Evolutionary conservation across 2,329 filamentous ascomycete species (phyloP).

Genomic region (Cladosporium sphaerospermum): DNA sequence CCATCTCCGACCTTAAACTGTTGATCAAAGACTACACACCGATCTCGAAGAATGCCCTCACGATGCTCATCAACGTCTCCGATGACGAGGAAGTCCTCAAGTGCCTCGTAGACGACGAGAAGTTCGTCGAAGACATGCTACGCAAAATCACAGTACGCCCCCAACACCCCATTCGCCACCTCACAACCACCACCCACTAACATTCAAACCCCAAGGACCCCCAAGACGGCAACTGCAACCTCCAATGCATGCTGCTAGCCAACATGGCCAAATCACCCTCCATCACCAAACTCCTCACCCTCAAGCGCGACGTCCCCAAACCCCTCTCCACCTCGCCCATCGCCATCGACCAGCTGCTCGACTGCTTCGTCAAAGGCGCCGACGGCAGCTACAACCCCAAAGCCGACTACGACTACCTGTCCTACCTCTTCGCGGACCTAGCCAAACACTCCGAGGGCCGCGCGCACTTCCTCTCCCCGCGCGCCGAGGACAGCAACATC

Average conservation of each 20-base stretch:
- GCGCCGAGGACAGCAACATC: slow-evolving; percentile 67
- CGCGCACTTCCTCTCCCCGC: slow-evolving; percentile 47
- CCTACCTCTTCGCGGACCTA: slow-evolving; percentile 90
- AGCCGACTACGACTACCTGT: slow-evolving; percentile 85
- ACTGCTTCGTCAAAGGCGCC: slow-evolving; percentile 91
- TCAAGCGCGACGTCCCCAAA: slow-evolving; percentile 63
- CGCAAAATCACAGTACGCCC: slow-evolving; percentile 66
- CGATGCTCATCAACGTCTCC: slow-evolving; percentile 80
- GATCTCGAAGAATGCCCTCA: slow-evolving; percentile 89
- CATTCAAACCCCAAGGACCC: slow-evolving; percentile 46
- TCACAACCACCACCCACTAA: neutral
- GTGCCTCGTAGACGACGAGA: slow-evolving; percentile 67
- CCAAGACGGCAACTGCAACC: slow-evolving; percentile 74
- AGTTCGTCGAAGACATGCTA: slow-evolving; percentile 70
- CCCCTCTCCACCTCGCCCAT: slow-evolving; percentile 65
- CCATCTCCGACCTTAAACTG: slow-evolving; percentile 81
- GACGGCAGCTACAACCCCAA: slow-evolving; percentile 75
- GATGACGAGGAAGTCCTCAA: slow-evolving; percentile 70
- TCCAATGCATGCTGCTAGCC: slow-evolving; percentile 84
- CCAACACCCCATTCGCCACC: slow-evolving; percentile 18
- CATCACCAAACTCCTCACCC: slow-evolving; percentile 60
- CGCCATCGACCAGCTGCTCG: slow-evolving; percentile 84
- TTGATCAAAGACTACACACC: slow-evolving; percentile 80
- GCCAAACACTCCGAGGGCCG: slow-evolving; percentile 68
- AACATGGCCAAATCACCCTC: slow-evolving; percentile 79